Evolutionary conservation across 306 rosid genomes (phyloP), one percentile per base, ranked within the genome.

Genomic region (Lupinus albus): DNA sequence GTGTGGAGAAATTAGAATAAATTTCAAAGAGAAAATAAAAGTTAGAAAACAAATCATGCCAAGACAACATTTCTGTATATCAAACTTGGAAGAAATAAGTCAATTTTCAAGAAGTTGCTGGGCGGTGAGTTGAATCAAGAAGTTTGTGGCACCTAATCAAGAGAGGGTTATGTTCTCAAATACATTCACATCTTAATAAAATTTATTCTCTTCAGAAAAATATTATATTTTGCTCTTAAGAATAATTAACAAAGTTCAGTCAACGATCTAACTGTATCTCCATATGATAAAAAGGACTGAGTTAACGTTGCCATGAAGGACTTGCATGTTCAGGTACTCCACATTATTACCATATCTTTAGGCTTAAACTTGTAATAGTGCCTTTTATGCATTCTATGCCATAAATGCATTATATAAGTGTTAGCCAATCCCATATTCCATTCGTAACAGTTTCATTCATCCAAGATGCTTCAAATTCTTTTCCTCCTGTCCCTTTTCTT

Each of bases 381-480:
- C 6, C 41, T 53, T 42, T 38, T 67, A n/a, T 36, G 36, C 36
- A 32, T 32, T 32, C 4, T 25, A 25, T 25, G 36, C 7, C 57
- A 20, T 20, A 10, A 9, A 52, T 20, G 6, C 36, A 64, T 39
- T 72, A 71, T 58, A 71, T 65, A 54, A 55, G 0, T 11, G 18
- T 55, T 28, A 48, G 16, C 35, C 57, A 36, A 10, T 8, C 14
- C 35, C 61, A 7, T 0, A 7, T n/a, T n/a, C 28, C 36, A 15
- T 15, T 73, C 49, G 44, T n/a, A 48, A 33, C 33, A 57, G 33
- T 12, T 11, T 38, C 30, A 64, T 21, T 14, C 3, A 17, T 1
- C 7, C 15, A 75, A 73, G 61, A 88, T 88, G 91, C 44, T 74
- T 75, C 64, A 1, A 12, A 46, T 80, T 54, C 20, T 79, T 39